These are phyloP conservation scores for Calonectria henricotiae DNA, from an alignment of 2,329 filamentous ascomycete genomes.

Conservation along the genomic window DNA sequence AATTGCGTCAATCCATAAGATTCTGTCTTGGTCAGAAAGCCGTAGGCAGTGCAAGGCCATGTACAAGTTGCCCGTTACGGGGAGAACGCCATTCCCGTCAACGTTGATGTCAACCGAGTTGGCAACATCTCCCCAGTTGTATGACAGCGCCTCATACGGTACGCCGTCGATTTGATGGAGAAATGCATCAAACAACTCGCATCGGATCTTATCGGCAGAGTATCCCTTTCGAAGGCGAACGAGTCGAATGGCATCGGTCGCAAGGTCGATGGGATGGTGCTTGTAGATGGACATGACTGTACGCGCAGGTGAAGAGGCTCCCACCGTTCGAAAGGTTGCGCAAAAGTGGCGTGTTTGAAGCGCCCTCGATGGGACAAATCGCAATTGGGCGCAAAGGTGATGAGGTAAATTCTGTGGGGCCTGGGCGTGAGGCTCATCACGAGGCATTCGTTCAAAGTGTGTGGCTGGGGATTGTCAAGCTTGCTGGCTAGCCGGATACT, in stretches of 20 bases:
- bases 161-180: slow-evolving; percentile 5
- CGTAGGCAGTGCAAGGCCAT: neutral
- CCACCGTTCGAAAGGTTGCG: neutral
- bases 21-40: neutral
- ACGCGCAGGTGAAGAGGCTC: neutral
- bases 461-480: neutral
- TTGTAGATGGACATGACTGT: neutral
- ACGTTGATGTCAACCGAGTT: neutral
- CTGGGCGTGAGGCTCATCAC: neutral
- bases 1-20: slow-evolving; percentile 7
- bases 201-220: neutral
- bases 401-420: slow-evolving; percentile 4
- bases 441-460: neutral
- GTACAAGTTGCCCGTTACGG: slow-evolving; percentile 7
- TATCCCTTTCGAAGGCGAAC: slow-evolving; percentile 4
- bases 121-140: neutral
- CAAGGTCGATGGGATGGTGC: neutral
- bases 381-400: neutral
- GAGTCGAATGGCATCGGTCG: slow-evolving; percentile 3
- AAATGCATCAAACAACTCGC: slow-evolving; percentile 1
- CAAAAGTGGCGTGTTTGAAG: neutral
- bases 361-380: too few species aligned
- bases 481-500: neutral
- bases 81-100: neutral
- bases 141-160: slow-evolving; percentile 6